Evolutionary conservation across 148 eudicot species (phyloP).

Genomic region (Rhododendron henanense): DNA sequence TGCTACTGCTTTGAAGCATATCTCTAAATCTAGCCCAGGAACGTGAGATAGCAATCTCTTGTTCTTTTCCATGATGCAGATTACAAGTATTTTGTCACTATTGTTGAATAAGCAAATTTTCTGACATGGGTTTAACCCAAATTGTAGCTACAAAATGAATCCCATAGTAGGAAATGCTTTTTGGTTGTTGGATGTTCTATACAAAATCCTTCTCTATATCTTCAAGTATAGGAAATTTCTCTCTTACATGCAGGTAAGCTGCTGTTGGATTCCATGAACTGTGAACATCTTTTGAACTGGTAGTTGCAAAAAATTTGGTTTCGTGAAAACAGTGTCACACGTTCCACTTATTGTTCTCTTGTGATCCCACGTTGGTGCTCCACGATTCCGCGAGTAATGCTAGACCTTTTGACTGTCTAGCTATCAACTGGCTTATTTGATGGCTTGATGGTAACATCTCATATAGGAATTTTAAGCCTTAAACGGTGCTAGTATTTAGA

Average conservation of each 20-base stretch:
- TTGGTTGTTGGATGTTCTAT: background rate
- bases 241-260: background rate
- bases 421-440: background rate
- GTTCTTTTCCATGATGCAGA: background rate
- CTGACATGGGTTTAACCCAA: background rate
- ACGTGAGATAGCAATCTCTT: background rate
- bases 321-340: no score
- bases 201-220: background rate
- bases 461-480: no score
- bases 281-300: background rate
- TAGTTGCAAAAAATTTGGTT: background rate
- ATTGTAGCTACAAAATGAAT: constrained; percentile 10
- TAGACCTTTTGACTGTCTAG: background rate
- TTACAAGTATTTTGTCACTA: background rate
- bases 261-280: background rate
- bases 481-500: no score
- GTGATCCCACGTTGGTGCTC: background rate
- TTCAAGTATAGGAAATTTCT: background rate
- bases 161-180: constrained; percentile 10
- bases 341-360: background rate
- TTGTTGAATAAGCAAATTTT: background rate
- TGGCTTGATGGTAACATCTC: no score
- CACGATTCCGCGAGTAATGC: background rate
- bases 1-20: constrained; percentile 45
- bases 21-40: constrained; percentile 30